Percentiles rank a stretch among this genome's conserved stretches.
These are phyloP conservation scores for Scorias spongiosa DNA, from an alignment of 2,329 filamentous ascomycete species.

Conservation along the genomic window DNA sequence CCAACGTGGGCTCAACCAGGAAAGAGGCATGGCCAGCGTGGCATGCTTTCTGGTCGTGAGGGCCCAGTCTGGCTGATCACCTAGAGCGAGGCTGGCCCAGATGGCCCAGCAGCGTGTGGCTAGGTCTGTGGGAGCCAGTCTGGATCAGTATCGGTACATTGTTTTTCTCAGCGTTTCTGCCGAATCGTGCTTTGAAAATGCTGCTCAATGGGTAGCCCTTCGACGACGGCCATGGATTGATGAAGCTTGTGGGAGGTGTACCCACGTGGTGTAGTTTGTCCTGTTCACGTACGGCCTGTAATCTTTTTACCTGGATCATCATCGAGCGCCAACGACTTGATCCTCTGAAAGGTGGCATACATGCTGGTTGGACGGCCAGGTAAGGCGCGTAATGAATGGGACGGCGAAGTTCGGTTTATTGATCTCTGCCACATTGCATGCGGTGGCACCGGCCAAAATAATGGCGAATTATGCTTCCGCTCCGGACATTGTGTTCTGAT, in stretches of 20 bases:
- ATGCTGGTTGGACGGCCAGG: too few species aligned
- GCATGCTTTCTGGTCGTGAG: conserved; percentile 20
- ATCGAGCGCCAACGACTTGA: not conserved
- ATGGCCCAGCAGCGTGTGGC: too few species aligned
- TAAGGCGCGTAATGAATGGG: too few species aligned
- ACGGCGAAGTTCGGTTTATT: too few species aligned
- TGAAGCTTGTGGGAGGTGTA: conserved; percentile 29
- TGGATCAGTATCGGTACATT: conserved; percentile 35
- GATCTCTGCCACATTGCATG: too few species aligned
- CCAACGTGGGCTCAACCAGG: conserved; percentile 29
- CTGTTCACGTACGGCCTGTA: not conserved
- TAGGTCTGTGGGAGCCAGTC: too few species aligned
- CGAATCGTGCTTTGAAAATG: conserved; percentile 23
- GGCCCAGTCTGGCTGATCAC: conserved; percentile 28
- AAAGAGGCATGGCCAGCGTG: conserved; percentile 38
- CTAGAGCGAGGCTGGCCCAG: too few species aligned
- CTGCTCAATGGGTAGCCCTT: conserved; percentile 11
- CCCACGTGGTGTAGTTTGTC: conserved; percentile 27
- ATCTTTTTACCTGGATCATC: not conserved
- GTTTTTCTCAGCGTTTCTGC: conserved; percentile 23
- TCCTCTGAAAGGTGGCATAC: too few species aligned
- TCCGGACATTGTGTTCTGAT: too few species aligned
- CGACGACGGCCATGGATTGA: conserved; percentile 36
- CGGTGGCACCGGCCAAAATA: too few species aligned
- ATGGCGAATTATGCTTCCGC: too few species aligned